Evolutionary conservation across 129 eudicot species (phyloP), one percentile per base, ranked within the genome.

Genomic region (Flaveria bidentis): DNA sequence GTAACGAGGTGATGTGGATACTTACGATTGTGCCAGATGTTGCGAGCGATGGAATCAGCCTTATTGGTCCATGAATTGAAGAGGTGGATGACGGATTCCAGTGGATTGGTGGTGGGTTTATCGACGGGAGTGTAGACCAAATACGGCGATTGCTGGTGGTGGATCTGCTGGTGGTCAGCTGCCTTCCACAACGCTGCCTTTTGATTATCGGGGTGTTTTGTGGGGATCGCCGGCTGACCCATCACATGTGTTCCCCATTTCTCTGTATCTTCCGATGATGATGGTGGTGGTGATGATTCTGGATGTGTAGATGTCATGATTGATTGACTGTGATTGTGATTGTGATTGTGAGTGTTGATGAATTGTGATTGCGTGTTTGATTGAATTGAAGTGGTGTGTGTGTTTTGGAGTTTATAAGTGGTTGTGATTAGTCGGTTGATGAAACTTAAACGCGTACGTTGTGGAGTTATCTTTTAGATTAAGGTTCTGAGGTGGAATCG

Each of bases 231-330:
- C 2, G 98, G 96, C 6, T 87, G 66, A 6, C 86, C 86, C 86
- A 82, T 90, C 20, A 86, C 68, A 39, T 90, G 94, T 6, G 98
- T 89, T 45, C 98, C 98, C 93, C 89, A 92, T 57, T 92, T 89
- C 85, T 89, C 87, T 1, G 76, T 67, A 8, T 78, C 69, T 22
- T 60, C 85, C 1, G 76, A 22, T 36, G 75, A 28, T 16, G 77
- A 0, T 10, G 85, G 49, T 45, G 77, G n/a, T 39, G 77, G 0
- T 64, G 85, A 67, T 63, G 77, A 41, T 44, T 10, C 61, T 9
- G 79, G 58, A 23, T 79, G 66, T 42, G 84, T 51, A 1, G 60
- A 58, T 80, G 75, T 50, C 84, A 80, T 80, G 63, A 18, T 64
- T 73, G 7, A 36, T 36, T 36, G 41, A 36, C 5, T 33, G 11